phyloP scores from a whole-genome alignment of 2,329 filamentous ascomycete genomes.

The Fusarium burgessii region DNA sequence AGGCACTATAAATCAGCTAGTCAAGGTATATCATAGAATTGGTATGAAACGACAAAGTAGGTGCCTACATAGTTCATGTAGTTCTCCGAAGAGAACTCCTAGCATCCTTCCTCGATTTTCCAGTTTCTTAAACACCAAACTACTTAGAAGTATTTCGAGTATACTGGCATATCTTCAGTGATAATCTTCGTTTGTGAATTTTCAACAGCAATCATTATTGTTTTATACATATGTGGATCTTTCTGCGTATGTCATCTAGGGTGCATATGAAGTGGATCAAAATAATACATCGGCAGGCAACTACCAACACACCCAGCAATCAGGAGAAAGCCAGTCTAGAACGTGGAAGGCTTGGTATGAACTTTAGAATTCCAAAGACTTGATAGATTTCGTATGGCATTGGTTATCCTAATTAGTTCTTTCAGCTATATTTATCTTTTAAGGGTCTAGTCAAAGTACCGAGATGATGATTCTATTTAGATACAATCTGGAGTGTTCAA shows the following conservation, averaged over 20 bases:
- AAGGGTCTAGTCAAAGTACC: not conserved
- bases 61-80: not conserved
- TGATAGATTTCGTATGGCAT: not conserved
- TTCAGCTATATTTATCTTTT: not conserved
- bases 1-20: not conserved
- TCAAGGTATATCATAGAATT: not conserved
- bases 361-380: not conserved
- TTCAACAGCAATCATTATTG: not conserved
- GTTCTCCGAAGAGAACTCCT: not conserved
- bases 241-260: slow-evolving; percentile 16
- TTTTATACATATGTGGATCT: not conserved
- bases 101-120: not conserved
- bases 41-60: not conserved
- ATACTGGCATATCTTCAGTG: not conserved
- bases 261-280: slow-evolving; percentile 6
- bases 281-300: not conserved
- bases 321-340: not conserved
- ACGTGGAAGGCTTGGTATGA: not conserved
- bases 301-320: not conserved
- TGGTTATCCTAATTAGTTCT: not conserved
- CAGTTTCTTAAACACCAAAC: not conserved
- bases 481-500: not conserved
- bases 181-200: not conserved
- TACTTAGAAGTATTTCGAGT: not conserved
- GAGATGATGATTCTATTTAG: slow-evolving; percentile 10